phyloP scores from a whole-genome alignment of 1,284 basidiomycete genomes.

The Inonotus hispidus region DNA sequence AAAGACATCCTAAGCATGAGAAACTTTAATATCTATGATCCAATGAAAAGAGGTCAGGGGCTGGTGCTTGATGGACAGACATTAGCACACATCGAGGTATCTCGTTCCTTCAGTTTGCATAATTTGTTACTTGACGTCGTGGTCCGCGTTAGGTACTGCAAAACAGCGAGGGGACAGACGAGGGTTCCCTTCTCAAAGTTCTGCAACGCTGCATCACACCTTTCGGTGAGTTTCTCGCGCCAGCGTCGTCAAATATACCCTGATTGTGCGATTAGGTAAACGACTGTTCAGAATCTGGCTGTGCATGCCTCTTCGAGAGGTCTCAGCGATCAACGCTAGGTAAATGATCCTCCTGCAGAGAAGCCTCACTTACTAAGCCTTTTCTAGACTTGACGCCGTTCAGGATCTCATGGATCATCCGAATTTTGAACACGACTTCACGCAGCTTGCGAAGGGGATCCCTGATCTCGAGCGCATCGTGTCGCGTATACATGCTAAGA shows the following conservation, averaged over 20 bases:
- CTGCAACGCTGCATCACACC: conserved; percentile 86
- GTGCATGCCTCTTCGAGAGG: conserved; percentile 80
- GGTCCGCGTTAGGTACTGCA: conserved; percentile 56
- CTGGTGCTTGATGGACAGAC: conserved; percentile 91
- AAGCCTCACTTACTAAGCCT: neutral
- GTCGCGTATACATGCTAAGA: conserved; percentile 89
- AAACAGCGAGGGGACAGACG: conserved; percentile 88
- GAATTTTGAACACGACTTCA: conserved; percentile 73
- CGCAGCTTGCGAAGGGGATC: conserved; percentile 68
- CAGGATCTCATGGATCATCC: conserved; percentile 79
- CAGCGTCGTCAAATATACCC: conserved; percentile 4
- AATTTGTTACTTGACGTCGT: neutral
- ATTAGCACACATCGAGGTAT: conserved; percentile 85
- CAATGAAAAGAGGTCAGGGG: conserved; percentile 81
- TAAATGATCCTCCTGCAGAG: conserved; percentile 28
- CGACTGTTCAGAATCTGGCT: conserved; percentile 93
- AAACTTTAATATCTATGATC: conserved; percentile 96
- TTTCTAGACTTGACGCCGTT: conserved; percentile 79
- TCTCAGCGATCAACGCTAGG: conserved; percentile 83
- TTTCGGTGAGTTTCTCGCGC: conserved; percentile 53
- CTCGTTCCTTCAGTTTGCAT: conserved; percentile 10
- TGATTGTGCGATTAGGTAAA: conserved; percentile 51
- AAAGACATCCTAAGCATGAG: conserved; percentile 89
- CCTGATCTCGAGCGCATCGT: conserved; percentile 93
- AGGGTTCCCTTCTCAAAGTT: conserved; percentile 81